Evolutionary conservation across 2,329 filamentous ascomycete genomes (phyloP).

Genomic region (Lachnum nothofagi): DNA sequence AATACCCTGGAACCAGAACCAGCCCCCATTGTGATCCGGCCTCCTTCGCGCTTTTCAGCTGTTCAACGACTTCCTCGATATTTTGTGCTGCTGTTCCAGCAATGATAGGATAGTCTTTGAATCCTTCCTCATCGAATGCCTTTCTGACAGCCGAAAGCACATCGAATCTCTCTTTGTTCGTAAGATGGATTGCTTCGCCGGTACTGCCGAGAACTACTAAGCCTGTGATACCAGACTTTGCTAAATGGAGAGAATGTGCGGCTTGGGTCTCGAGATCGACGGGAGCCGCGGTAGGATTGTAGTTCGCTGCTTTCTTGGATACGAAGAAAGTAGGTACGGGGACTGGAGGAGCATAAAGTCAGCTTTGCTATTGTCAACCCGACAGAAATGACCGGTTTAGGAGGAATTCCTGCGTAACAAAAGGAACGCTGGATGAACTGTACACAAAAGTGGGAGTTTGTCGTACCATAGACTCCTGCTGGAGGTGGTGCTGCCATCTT

Average conservation of each 20-base stretch:
- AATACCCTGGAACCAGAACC: constrained; percentile 61
- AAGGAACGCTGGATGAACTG: no score
- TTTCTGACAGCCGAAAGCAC: constrained; percentile 50
- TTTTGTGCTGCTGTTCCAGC: constrained; percentile 54
- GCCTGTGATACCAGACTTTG: constrained; percentile 53
- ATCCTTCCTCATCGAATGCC: constrained; percentile 50
- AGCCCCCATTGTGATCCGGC: constrained; percentile 59
- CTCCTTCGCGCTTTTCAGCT: constrained; percentile 44
- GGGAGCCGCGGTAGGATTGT: constrained; percentile 23
- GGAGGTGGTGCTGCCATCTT: no score
- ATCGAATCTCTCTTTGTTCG: constrained; percentile 49
- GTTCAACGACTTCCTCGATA: constrained; percentile 51
- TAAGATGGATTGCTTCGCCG: constrained; percentile 59
- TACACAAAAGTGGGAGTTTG: no score
- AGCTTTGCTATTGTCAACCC: constrained; percentile 17
- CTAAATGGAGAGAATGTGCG: constrained; percentile 55
- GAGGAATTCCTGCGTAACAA: no score
- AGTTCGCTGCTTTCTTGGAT: constrained; percentile 25
- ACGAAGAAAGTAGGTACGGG: constrained; percentile 60
- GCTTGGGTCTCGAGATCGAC: constrained; percentile 55
- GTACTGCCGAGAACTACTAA: constrained; percentile 59
- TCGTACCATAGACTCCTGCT: no score
- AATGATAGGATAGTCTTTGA: constrained; percentile 54
- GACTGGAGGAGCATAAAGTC: constrained; percentile 34
- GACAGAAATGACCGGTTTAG: no score